Percentiles rank a stretch among this genome's conserved stretches.
Evolutionary conservation across 2,329 filamentous ascomycete species (phyloP).

Genomic region (Paraphaeosphaeria minitans): DNA sequence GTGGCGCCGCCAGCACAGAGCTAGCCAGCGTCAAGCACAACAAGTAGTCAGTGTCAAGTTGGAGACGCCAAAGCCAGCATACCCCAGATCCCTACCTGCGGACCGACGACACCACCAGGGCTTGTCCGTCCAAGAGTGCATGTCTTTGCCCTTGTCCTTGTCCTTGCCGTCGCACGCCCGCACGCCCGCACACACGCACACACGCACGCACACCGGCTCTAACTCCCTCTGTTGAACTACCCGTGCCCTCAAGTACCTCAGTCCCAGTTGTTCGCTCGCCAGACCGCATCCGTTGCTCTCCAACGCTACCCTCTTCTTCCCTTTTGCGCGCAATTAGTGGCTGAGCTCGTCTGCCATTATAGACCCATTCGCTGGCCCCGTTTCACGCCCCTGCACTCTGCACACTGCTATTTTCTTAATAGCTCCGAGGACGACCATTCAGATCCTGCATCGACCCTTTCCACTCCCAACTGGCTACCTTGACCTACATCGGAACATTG

Average conservation of each 20-base stretch:
- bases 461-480: slow-evolving; percentile 44
- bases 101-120: slow-evolving; percentile 22
- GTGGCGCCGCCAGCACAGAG: slow-evolving; percentile 43
- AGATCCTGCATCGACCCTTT: slow-evolving; percentile 35
- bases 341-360: slow-evolving; percentile 41
- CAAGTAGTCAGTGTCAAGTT: slow-evolving; percentile 39
- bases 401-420: slow-evolving; percentile 41
- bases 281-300: slow-evolving; percentile 34
- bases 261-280: slow-evolving; percentile 42
- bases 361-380: slow-evolving; percentile 45
- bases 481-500: slow-evolving; percentile 40
- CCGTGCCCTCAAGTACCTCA: slow-evolving; percentile 39
- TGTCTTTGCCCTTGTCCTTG: slow-evolving; percentile 40
- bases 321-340: slow-evolving; percentile 38
- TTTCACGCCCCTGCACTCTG: slow-evolving; percentile 47
- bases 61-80: slow-evolving; percentile 36
- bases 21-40: slow-evolving; percentile 37
- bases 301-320: slow-evolving; percentile 35
- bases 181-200: too few species aligned
- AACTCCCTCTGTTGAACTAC: slow-evolving; percentile 39
- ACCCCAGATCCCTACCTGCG: slow-evolving; percentile 42
- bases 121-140: slow-evolving; percentile 35
- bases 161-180: too few species aligned
- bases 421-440: slow-evolving; percentile 47
- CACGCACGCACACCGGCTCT: slow-evolving; percentile 29